Evolutionary conservation across 352 stramenopile species (phyloP).

Genomic region (Pythium pyrilobum): DNA sequence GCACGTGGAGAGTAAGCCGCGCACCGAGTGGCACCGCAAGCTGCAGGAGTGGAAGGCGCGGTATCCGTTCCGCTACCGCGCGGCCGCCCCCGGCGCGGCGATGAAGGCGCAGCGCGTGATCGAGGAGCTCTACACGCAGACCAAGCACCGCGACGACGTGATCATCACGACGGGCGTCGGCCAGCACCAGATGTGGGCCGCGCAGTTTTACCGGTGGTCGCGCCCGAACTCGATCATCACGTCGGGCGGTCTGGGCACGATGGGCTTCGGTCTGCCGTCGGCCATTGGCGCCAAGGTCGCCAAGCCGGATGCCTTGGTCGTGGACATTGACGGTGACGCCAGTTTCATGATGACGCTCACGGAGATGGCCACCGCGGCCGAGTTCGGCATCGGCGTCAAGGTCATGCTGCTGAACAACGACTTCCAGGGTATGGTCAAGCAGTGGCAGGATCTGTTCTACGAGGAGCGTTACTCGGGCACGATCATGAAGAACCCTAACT

Average conservation of each 20-base stretch:
- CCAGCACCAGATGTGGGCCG: slow-evolving; percentile 96
- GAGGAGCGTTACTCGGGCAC: slow-evolving; percentile 91
- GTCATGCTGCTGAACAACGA: slow-evolving; percentile 96
- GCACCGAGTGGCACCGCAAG: slow-evolving; percentile 90
- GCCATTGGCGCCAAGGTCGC: slow-evolving; percentile 94
- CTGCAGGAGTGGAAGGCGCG: slow-evolving; percentile 88
- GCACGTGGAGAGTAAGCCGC: slow-evolving; percentile 73
- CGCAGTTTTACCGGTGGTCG: slow-evolving; percentile 96
- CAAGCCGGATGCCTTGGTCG: slow-evolving; percentile 72
- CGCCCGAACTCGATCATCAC: slow-evolving; percentile 92
- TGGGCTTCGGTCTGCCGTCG: slow-evolving; percentile 93
- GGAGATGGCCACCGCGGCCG: slow-evolving; percentile 93
- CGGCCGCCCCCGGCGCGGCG: slow-evolving; percentile 48
- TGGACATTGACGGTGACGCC: slow-evolving; percentile 95
- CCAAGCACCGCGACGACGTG: slow-evolving; percentile 87
- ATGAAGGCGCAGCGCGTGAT: slow-evolving; percentile 95
- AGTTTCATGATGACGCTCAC: slow-evolving; percentile 97
- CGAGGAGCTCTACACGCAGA: slow-evolving; percentile 91
- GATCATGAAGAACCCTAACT: slow-evolving; percentile 92
- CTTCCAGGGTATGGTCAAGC: slow-evolving; percentile 97
- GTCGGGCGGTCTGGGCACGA: slow-evolving; percentile 92
- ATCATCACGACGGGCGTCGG: slow-evolving; percentile 95
- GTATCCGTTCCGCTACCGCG: slow-evolving; percentile 91
- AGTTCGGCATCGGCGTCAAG: slow-evolving; percentile 94
- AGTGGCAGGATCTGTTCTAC: slow-evolving; percentile 97